Evolutionary conservation across 1,139 yeast genomes (phyloP).

Genomic region (Protomyces lactucae-debilis): DNA sequence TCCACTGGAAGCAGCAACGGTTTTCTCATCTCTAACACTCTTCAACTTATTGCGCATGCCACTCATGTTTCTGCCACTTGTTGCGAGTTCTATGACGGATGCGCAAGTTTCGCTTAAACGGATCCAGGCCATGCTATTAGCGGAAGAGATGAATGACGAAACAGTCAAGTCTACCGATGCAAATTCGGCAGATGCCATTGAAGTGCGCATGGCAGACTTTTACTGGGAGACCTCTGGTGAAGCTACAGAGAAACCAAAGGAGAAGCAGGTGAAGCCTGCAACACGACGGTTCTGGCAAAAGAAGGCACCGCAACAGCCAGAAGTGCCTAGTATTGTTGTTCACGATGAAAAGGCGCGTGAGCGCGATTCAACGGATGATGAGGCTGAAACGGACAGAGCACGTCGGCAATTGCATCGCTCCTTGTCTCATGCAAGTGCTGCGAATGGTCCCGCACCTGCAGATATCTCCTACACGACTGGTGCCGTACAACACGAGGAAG

Average conservation of each 20-base stretch:
- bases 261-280: slow-evolving; percentile 26
- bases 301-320: neutral
- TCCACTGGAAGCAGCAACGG: slow-evolving; percentile 57
- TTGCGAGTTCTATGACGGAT: slow-evolving; percentile 57
- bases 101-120: slow-evolving; percentile 62
- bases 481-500: neutral
- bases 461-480: neutral
- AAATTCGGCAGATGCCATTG: slow-evolving; percentile 45
- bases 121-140: slow-evolving; percentile 52
- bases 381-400: slow-evolving; percentile 35
- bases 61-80: slow-evolving; percentile 60
- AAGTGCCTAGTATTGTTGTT: neutral
- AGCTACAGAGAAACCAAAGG: slow-evolving; percentile 37
- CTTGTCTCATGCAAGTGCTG: neutral
- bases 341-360: slow-evolving; percentile 30
- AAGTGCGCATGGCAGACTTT: slow-evolving; percentile 53
- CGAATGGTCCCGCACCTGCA: neutral
- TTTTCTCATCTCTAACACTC: slow-evolving; percentile 75
- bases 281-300: neutral
- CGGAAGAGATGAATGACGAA: slow-evolving; percentile 39
- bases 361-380: slow-evolving; percentile 30
- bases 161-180: slow-evolving; percentile 39
- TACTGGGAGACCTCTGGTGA: slow-evolving; percentile 52
- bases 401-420: neutral
- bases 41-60: slow-evolving; percentile 71